Evolutionary conservation across 148 eudicot genomes (phyloP), one percentile per base, ranked within the genome.

Genomic region (Silene conica): DNA sequence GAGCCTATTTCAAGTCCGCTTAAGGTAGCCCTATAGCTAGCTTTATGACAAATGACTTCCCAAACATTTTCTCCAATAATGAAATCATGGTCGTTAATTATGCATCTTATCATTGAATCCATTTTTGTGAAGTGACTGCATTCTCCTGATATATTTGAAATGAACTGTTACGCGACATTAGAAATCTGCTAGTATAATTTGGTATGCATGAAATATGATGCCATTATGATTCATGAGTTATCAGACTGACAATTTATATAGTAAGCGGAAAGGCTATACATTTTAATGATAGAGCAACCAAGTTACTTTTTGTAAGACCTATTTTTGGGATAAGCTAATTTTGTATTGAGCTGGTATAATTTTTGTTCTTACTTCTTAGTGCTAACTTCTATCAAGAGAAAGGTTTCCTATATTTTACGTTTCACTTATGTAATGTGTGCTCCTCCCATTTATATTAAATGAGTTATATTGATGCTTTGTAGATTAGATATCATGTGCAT

Each of bases 401-500:
- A 18, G 16, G 3, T 50, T 50, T 50, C 4, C 4, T 38, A n/a
- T 38, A 50, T 12, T 12, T 50, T 50, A 50, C 16, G 3, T 50
- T 57, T 6, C 61, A n/a, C 61, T 57, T 57, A 2, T 63, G 45
- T 46, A 63, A 16, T 63, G 67, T 63, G 18, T 1, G 4, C 3
- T 15, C 16, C 38, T 11, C 41, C n/a, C 69, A 50, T 50, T 9
- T 54, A 31, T 3, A 59, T 23, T 48, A 46, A 58, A 60, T 12
- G 62, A 67, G 68, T 48, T 46, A 20, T 21, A 22, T n/a, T 64
- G 71, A 31, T 85, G 73, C 63, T 78, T 79, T 80, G 72, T 77
- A 95, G 98, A 86, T 92, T 76, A 85, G 78, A 55, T 95, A 95
- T 83, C 98, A 90, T 82, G 85, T n/a, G n/a, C n/a, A n/a, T n/a